Base-by-base conservation (phyloP, 345 rosid species). In the Odontarrhena argentea region DNA sequence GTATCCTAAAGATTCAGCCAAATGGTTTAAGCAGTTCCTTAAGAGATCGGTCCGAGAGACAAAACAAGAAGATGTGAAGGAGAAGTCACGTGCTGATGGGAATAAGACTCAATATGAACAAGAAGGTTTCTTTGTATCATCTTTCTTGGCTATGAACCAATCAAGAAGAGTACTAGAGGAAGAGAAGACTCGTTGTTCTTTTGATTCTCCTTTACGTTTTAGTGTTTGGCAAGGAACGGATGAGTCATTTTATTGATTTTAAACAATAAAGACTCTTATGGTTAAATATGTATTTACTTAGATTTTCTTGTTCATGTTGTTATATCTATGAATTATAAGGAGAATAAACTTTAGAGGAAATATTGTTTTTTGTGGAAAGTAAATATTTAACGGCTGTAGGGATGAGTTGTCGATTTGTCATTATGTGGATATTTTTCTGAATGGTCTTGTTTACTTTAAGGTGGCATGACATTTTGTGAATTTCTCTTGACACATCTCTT, bases 1-100 rank as follows among this genome's bases (percentile, higher is more conserved):
- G 55, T 70, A 79, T 54, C 91, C 94, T 3, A 87, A 80, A 65
- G 30, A 46, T 26, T 85, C 91, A 0, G 84, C 77, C n/a, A 41
- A 42, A 37, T 85, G 91, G 90, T 85, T 69, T 57, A 77, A 67
- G 28, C 54, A 41, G 54, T 87, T 87, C 49, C 74, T 83, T 41
- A 63, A 47, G 42, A 70, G 68, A 52, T 53, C 73, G 35, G 42
- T 54, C 40, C 45, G 50, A 28, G 44, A 51, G 41, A 41, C 45
- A 4, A 42, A 49, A 22, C 24, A 35, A 11, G 71, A 65, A 18
- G 56, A 51, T 1, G 38, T 14, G 38, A 24, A 30, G 45, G 7
- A 52, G 53, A 54, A 12, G 35, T 12, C 67, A 43, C 62, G 68
- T 28, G 55, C 11, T n/a, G 40, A 57, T 9, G 8, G 60, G 26